Evolutionary conservation across 2,329 filamentous ascomycete species (phyloP).

Genomic region (Hirsutella thompsonii): DNA sequence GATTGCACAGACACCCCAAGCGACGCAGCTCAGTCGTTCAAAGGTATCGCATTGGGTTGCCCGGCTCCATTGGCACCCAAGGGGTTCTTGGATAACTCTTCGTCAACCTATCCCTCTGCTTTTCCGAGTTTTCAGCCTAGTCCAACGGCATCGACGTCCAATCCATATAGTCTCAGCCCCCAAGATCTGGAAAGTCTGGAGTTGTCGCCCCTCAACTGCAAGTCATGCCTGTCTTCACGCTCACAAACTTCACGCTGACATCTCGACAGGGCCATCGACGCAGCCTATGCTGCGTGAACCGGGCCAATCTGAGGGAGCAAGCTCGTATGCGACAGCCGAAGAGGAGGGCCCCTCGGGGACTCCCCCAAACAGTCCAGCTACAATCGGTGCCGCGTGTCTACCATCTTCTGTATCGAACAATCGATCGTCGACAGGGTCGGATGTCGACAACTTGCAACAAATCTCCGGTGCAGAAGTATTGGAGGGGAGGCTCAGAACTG

Average conservation of each 20-base stretch:
- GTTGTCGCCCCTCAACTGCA: slow-evolving; percentile 21
- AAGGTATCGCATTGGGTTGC: not conserved
- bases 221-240: slow-evolving; percentile 2
- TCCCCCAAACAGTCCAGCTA: not conserved
- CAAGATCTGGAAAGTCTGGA: slow-evolving; percentile 21
- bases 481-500: no score
- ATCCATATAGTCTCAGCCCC: slow-evolving; percentile 15
- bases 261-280: slow-evolving; percentile 11
- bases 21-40: not conserved
- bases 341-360: slow-evolving; percentile 7
- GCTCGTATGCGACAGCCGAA: slow-evolving; percentile 13
- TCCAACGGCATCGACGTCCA: slow-evolving; percentile 12
- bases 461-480: no score
- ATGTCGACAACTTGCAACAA: slow-evolving; percentile 23
- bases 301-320: slow-evolving; percentile 10
- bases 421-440: slow-evolving; percentile 14
- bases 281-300: slow-evolving; percentile 7
- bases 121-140: slow-evolving; percentile 20
- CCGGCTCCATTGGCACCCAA: not conserved
- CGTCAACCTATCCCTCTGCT: slow-evolving; percentile 21
- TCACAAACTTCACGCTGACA: not conserved
- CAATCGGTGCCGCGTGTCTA: not conserved
- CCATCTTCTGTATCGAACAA: not conserved
- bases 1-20: not conserved
- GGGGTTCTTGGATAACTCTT: slow-evolving; percentile 8